Percentiles rank a stretch among this genome's conserved stretches.
These are phyloP conservation scores for Cytospora schulzeri DNA, from an alignment of 2,329 filamentous ascomycete species.

Conservation along the genomic window DNA sequence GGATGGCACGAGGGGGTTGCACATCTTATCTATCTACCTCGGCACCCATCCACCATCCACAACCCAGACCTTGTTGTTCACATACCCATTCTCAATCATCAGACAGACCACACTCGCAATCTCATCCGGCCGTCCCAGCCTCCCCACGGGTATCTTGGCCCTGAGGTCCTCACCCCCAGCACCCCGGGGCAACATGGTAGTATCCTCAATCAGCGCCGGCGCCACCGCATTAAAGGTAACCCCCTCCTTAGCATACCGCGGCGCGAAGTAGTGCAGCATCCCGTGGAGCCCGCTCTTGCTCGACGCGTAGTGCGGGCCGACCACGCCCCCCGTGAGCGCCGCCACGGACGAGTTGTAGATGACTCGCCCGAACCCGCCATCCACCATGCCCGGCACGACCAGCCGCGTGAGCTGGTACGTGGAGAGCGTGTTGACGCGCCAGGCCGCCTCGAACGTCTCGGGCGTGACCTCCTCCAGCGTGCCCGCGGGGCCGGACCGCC, in stretches of 20 bases:
- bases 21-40: neutral
- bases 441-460: conserved; percentile 18
- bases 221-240: conserved; percentile 24
- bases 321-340: conserved; percentile 21
- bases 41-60: conserved; percentile 22
- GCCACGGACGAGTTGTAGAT: conserved; percentile 23
- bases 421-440: conserved; percentile 22
- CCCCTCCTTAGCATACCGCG: conserved; percentile 3
- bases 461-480: conserved; percentile 13
- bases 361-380: conserved; percentile 16
- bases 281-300: conserved; percentile 24
- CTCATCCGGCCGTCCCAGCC: conserved; percentile 19
- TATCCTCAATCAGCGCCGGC: conserved; percentile 20
- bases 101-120: conserved; percentile 17
- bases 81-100: conserved; percentile 23
- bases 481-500: conserved; percentile 12
- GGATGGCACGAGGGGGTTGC: no score
- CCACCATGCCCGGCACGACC: conserved; percentile 13
- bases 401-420: conserved; percentile 20
- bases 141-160: conserved; percentile 10
- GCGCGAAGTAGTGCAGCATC: conserved; percentile 10
- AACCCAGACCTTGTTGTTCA: conserved; percentile 23
- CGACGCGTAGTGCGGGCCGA: conserved; percentile 22
- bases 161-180: neutral
- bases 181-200: conserved; percentile 18